Evolutionary conservation across 352 stramenopile genomes (phyloP).

Genomic region (Poterioochromonas sp.): DNA sequence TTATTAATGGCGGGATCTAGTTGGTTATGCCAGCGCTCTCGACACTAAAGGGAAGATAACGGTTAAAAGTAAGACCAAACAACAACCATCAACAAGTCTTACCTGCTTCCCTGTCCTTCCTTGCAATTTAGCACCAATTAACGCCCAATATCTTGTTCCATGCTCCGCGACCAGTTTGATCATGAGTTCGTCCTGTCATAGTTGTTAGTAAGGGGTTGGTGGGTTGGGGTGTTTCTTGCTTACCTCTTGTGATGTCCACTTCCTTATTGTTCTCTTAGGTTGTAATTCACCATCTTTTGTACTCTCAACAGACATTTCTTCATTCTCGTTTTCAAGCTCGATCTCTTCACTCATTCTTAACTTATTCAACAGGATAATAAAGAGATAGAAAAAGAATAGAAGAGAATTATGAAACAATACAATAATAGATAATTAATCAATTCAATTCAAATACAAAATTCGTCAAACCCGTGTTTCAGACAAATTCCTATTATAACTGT

Average conservation of each 20-base stretch:
- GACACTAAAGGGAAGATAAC: conserved; percentile 52
- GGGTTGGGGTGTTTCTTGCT: neutral
- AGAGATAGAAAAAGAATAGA: neutral
- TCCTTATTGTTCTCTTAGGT: neutral
- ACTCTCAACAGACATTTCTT: neutral
- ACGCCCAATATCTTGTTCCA: conserved; percentile 1
- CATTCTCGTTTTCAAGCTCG: neutral
- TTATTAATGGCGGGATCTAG: conserved; percentile 86
- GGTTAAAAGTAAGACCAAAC: neutral
- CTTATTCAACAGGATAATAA: neutral
- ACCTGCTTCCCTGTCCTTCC: conserved; percentile 66
- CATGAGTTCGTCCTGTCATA: conserved; percentile 16
- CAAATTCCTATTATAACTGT: no score
- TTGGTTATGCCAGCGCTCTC: conserved; percentile 87
- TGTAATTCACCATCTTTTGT: no score
- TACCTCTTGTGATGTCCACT: conserved; percentile 32
- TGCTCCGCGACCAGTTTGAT: conserved; percentile 8
- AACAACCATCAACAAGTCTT: neutral
- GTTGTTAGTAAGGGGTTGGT: neutral
- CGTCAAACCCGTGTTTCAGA: no score
- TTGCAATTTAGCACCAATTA: neutral
- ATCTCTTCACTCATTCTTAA: neutral
- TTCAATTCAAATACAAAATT: no score
- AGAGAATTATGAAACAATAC: no score
- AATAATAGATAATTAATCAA: no score